phyloP scores from a whole-genome alignment of 139 green algal species.

The Asterochloris sp. region DNA sequence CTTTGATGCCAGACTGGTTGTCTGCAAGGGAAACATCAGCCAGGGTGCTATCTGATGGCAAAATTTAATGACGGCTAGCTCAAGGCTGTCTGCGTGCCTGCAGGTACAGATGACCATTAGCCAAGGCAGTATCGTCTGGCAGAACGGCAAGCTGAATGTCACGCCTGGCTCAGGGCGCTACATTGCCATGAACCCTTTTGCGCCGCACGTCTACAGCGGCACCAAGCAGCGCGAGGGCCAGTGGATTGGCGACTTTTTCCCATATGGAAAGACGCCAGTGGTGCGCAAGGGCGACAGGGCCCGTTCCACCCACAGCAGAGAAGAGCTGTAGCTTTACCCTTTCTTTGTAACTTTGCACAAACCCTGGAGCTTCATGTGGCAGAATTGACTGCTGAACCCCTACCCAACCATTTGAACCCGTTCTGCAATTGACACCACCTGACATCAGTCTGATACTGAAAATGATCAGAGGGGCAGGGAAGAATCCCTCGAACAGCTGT shows the following conservation, averaged over 20 bases:
- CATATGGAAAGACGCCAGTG: slow-evolving; percentile 23
- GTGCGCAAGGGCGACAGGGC: neutral
- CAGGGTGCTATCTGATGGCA: no score
- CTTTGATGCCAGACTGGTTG: no score
- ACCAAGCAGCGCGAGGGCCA: slow-evolving; percentile 23
- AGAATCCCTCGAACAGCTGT: no score
- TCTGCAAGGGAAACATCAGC: no score
- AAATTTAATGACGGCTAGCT: neutral
- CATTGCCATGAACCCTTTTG: slow-evolving; percentile 49
- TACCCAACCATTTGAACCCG: no score
- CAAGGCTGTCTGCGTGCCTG: neutral
- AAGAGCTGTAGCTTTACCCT: slow-evolving; percentile 9
- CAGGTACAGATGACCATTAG: slow-evolving; percentile 87
- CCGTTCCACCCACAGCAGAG: neutral
- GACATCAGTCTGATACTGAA: no score
- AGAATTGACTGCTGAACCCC: no score
- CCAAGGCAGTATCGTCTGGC: slow-evolving; percentile 81
- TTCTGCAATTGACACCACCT: no score
- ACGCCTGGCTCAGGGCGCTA: slow-evolving; percentile 62
- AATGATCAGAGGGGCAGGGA: no score
- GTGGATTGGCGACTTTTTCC: slow-evolving; percentile 4
- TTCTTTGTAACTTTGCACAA: no score
- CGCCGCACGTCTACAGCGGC: slow-evolving; percentile 57
- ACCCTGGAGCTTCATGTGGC: no score
- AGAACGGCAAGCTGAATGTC: slow-evolving; percentile 69